Percentiles rank a stretch among this genome's conserved stretches.
These are phyloP conservation scores for Taiwanofungus camphoratus DNA, from an alignment of 1,284 basidiomycete genomes.

Conservation along the genomic window DNA sequence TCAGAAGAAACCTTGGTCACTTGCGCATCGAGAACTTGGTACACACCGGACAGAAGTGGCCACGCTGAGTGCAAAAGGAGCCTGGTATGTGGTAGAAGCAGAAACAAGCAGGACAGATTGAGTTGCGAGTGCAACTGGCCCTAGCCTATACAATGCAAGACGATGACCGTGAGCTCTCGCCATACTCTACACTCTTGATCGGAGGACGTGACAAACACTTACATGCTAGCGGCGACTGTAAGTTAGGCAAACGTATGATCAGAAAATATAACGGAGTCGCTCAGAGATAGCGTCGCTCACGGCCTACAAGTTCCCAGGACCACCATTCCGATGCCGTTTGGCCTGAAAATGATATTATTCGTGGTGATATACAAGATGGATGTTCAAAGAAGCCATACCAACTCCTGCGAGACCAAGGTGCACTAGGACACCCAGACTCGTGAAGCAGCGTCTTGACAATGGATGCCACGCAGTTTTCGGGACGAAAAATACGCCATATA, in stretches of 20 bases:
- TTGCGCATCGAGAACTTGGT: slow-evolving; percentile 7
- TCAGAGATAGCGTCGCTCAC: slow-evolving; percentile 29
- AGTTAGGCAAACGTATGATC: slow-evolving; percentile 12
- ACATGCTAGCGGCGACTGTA: slow-evolving; percentile 56
- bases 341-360: slow-evolving; percentile 17
- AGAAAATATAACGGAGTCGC: not conserved
- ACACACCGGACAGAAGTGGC: slow-evolving; percentile 78
- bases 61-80: slow-evolving; percentile 76
- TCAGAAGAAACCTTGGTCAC: not conserved
- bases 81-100: slow-evolving; percentile 78
- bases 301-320: slow-evolving; percentile 79
- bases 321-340: slow-evolving; percentile 83
- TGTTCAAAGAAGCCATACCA: slow-evolving; percentile 31
- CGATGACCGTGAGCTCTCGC: not conserved
- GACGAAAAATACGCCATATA: slow-evolving; percentile 73
- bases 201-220: slow-evolving; percentile 18
- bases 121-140: slow-evolving; percentile 58
- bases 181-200: not conserved
- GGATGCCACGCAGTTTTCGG: slow-evolving; percentile 86
- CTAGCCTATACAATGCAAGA: slow-evolving; percentile 32
- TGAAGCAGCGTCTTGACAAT: slow-evolving; percentile 60
- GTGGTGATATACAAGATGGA: not conserved
- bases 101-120: slow-evolving; percentile 75
- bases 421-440: slow-evolving; percentile 66
- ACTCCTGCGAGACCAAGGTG: slow-evolving; percentile 77